Evolutionary conservation across 495 filamentous ascomycete genomes (phyloP).

Genomic region (Penicillium paxilli): DNA sequence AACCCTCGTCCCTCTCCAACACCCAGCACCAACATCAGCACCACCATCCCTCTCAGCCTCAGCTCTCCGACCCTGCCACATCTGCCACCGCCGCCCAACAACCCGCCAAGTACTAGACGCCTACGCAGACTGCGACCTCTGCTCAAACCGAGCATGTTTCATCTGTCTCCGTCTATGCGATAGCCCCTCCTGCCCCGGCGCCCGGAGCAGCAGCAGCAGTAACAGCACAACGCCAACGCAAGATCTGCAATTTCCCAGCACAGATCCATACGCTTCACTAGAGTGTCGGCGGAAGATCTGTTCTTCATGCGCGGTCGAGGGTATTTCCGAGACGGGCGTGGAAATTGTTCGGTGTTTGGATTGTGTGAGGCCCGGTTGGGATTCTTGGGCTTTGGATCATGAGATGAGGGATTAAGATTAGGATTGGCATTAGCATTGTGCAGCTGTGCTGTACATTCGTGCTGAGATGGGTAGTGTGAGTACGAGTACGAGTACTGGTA

Average conservation of each 20-base stretch:
- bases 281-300: constrained; percentile 33
- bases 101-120: constrained; percentile 47
- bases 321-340: constrained; percentile 37
- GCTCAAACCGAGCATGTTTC: constrained; percentile 48
- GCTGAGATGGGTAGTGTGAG: too few relatives aligned
- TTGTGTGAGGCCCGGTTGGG: constrained; percentile 25
- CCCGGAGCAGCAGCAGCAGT: background rate
- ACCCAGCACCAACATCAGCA: constrained; percentile 1
- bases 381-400: constrained; percentile 19
- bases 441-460: too few relatives aligned
- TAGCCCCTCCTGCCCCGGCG: constrained; percentile 26
- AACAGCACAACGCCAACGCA: too few relatives aligned
- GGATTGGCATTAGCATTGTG: too few relatives aligned
- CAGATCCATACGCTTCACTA: constrained; percentile 3
- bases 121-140: constrained; percentile 52
- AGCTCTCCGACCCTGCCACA: constrained; percentile 48
- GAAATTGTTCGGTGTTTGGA: constrained; percentile 43
- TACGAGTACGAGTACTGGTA: too few relatives aligned
- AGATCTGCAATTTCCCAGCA: too few relatives aligned
- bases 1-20: constrained; percentile 27
- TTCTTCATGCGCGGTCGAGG: constrained; percentile 44
- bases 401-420: too few relatives aligned
- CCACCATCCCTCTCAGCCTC: constrained; percentile 24
- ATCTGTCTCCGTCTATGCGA: constrained; percentile 54
- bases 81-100: constrained; percentile 51